These are phyloP conservation scores for Myxozyma udenii DNA, from an alignment of 805 yeast species.

Conservation along the genomic window DNA sequence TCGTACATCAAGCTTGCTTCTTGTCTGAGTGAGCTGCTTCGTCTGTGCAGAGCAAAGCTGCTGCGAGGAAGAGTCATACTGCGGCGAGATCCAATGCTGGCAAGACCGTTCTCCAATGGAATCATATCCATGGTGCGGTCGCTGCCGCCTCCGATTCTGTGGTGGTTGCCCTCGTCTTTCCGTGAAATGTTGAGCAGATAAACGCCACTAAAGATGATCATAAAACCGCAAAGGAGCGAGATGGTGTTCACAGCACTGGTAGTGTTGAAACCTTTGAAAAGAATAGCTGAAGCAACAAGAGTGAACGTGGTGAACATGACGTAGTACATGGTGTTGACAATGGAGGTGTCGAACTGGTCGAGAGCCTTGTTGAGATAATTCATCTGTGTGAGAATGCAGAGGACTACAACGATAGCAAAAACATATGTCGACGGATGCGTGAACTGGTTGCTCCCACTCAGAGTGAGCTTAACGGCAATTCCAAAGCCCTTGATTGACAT, in stretches of 20 bases:
- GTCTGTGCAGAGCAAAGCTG: slow-evolving; percentile 31
- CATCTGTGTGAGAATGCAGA: slow-evolving; percentile 88
- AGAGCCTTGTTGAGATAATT: slow-evolving; percentile 89
- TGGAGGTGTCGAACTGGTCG: slow-evolving; percentile 89
- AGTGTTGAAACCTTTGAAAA: slow-evolving; percentile 84
- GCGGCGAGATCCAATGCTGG: slow-evolving; percentile 72
- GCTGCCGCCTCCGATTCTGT: slow-evolving; percentile 34
- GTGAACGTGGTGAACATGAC: slow-evolving; percentile 90
- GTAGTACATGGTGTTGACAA: slow-evolving; percentile 86
- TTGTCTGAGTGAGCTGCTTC: slow-evolving; percentile 35
- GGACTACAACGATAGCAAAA: slow-evolving; percentile 70
- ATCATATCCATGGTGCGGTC: slow-evolving; percentile 56
- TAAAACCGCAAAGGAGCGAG: slow-evolving; percentile 77
- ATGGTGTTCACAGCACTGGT: slow-evolving; percentile 74
- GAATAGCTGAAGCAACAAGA: slow-evolving; percentile 75
- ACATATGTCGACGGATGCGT: slow-evolving; percentile 79
- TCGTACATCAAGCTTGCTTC: slow-evolving; percentile 35
- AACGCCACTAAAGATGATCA: slow-evolving; percentile 84
- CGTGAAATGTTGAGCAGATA: slow-evolving; percentile 76
- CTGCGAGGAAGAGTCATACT: slow-evolving; percentile 63
- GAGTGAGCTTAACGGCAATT: slow-evolving; percentile 79
- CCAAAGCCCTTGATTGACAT: slow-evolving; percentile 94
- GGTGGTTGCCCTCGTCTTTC: slow-evolving; percentile 1
- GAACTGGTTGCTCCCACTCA: slow-evolving; percentile 83
- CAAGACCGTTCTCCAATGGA: slow-evolving; percentile 81